Conservation (phyloP, 2,329 filamentous ascomycete species). For the Diaporthe citri region DNA sequence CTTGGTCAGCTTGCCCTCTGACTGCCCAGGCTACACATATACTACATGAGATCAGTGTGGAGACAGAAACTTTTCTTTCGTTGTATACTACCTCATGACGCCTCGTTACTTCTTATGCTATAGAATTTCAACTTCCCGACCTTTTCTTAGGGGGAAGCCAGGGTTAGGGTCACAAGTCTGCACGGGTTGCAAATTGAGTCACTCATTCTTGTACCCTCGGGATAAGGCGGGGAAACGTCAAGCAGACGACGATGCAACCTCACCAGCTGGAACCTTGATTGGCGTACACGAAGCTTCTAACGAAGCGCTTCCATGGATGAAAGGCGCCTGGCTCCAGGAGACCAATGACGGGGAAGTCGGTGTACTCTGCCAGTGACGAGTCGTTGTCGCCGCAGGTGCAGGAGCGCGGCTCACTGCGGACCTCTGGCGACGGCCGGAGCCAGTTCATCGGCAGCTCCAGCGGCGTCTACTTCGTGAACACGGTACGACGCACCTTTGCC, state of each 20-base stretch:
- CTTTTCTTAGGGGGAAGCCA: too few species aligned
- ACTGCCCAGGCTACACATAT: too few species aligned
- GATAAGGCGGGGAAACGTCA: not conserved
- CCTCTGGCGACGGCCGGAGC: constrained; percentile 45
- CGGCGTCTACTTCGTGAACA: constrained; percentile 67
- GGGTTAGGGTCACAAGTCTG: too few species aligned
- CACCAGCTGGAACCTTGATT: not conserved
- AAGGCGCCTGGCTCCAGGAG: not conserved
- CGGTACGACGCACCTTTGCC: constrained; percentile 64
- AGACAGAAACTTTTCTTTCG: too few species aligned
- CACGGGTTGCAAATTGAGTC: too few species aligned
- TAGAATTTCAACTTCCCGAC: too few species aligned
- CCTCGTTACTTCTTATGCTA: too few species aligned
- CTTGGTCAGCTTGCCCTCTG: too few species aligned
- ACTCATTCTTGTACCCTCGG: too few species aligned
- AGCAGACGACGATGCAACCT: not conserved
- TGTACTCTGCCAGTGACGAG: not conserved
- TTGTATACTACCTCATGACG: too few species aligned
- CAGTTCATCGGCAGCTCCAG: constrained; percentile 65
- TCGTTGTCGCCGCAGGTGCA: not conserved
- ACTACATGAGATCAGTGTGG: too few species aligned
- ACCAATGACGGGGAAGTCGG: not conserved
- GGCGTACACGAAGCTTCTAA: not conserved
- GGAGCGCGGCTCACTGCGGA: not conserved
- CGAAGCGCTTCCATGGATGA: not conserved